These are phyloP conservation scores for Pestalotiopsis fici DNA, from an alignment of 2,329 filamentous ascomycete species.

Conservation along the genomic window DNA sequence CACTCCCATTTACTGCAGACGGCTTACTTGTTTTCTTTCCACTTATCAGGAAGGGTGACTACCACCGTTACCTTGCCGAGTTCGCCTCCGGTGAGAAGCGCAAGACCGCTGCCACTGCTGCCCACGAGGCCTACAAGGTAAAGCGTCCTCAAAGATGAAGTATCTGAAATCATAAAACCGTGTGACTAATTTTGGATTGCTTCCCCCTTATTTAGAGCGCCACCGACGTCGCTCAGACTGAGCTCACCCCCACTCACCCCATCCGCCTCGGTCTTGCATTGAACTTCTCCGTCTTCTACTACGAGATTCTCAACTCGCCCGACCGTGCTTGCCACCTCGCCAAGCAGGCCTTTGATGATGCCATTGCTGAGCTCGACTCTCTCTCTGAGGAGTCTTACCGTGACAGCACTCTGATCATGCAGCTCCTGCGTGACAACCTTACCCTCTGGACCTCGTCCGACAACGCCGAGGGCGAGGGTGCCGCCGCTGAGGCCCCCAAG, in stretches of 20 bases:
- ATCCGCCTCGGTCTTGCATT: slow-evolving; percentile 96
- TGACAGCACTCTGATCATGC: slow-evolving; percentile 99
- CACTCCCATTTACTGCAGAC: slow-evolving; percentile 1
- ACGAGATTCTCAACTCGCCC: slow-evolving; percentile 98
- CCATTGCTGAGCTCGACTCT: slow-evolving; percentile 97
- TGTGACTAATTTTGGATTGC: slow-evolving; percentile 1
- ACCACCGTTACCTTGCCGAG: slow-evolving; percentile 93
- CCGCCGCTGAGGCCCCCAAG: slow-evolving; percentile 56
- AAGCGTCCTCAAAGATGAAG: slow-evolving; percentile 23
- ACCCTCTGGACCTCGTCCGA: slow-evolving; percentile 98
- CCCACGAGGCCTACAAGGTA: slow-evolving; percentile 98
- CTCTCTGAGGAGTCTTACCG: slow-evolving; percentile 98
- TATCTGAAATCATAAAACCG: not conserved
- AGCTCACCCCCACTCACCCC: slow-evolving; percentile 95
- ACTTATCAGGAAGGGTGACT: slow-evolving; percentile 83
- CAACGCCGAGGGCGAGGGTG: slow-evolving; percentile 73
- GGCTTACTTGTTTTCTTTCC: slow-evolving; percentile 8
- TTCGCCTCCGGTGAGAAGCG: slow-evolving; percentile 92
- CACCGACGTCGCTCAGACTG: slow-evolving; percentile 96
- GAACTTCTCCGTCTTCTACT: slow-evolving; percentile 99
- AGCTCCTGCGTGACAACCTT: slow-evolving; percentile 96
- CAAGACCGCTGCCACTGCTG: slow-evolving; percentile 82
- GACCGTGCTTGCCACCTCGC: slow-evolving; percentile 97
- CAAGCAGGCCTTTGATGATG: slow-evolving; percentile 99
- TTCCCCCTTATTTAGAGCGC: slow-evolving; percentile 65